These are phyloP conservation scores for Colletotrichum cordylinicola DNA, from an alignment of 2,329 filamentous ascomycete genomes.

Conservation along the genomic window DNA sequence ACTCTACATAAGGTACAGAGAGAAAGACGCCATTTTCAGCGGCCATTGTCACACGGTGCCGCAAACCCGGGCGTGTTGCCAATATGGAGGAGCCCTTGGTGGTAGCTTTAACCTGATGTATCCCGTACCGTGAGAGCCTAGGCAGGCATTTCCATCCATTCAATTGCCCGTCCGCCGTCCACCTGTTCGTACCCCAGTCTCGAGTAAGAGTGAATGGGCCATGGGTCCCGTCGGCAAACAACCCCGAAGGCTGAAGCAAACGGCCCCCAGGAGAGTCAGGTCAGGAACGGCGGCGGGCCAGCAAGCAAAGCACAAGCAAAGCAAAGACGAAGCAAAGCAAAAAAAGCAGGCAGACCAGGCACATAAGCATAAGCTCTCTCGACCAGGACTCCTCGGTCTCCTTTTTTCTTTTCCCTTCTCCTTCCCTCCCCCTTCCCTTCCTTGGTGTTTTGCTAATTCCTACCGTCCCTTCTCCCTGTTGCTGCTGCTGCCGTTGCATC, in stretches of 20 bases:
- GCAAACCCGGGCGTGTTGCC: neutral
- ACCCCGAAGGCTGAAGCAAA: neutral
- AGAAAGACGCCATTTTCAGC: neutral
- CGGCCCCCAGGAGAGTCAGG: neutral
- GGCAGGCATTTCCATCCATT: neutral
- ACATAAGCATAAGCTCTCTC: neutral
- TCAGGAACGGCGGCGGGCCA: neutral
- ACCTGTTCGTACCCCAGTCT: neutral
- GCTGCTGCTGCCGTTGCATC: neutral
- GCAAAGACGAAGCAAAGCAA: neutral
- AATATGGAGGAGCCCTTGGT: neutral
- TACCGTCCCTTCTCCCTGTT: neutral
- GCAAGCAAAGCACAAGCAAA: neutral
- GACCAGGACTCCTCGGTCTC: neutral
- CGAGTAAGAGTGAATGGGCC: neutral
- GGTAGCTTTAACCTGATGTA: neutral
- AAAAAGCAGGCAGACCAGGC: neutral
- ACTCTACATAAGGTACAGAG: neutral
- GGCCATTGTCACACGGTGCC: neutral
- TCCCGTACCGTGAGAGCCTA: neutral
- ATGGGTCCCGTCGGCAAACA: neutral
- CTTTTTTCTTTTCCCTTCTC: neutral
- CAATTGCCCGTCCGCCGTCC: neutral
- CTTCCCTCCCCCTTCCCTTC: neutral
- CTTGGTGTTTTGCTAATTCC: neutral